These are phyloP conservation scores for Punica granatum DNA, from an alignment of 345 rosid genomes.

Conservation along the genomic window DNA sequence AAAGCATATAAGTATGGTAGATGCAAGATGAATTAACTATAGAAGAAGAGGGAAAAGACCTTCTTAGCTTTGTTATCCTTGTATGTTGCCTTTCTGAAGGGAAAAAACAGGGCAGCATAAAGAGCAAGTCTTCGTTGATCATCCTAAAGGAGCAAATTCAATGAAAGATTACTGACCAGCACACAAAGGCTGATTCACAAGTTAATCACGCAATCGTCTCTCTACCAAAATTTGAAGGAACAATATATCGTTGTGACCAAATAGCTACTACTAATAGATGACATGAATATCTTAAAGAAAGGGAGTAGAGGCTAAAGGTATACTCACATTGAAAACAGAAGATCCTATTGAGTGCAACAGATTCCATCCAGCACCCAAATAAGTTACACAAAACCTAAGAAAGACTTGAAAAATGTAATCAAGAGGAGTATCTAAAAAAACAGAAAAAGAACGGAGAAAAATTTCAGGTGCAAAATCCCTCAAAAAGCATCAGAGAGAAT, in stretches of 20 bases:
- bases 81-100: conserved; percentile 44
- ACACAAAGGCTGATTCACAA: neutral
- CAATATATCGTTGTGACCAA: neutral
- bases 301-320: neutral
- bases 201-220: neutral
- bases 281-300: neutral
- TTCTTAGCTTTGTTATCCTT: conserved; percentile 56
- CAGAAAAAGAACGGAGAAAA: neutral
- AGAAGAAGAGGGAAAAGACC: conserved; percentile 26
- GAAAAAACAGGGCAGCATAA: conserved; percentile 83
- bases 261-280: neutral
- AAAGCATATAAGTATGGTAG: neutral
- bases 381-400: conserved; percentile 52
- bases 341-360: conserved; percentile 50
- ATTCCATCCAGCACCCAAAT: conserved; percentile 59
- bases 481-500: neutral
- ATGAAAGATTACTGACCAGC: neutral
- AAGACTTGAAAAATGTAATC: conserved; percentile 8
- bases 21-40: neutral
- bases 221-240: neutral
- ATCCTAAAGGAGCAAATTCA: conserved; percentile 39
- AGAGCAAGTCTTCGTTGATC: conserved; percentile 66
- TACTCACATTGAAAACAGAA: conserved; percentile 52
- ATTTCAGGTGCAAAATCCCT: neutral
- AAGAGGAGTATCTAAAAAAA: conserved; percentile 7